phyloP scores from a whole-genome alignment of 352 stramenopile genomes.

The Phytophthora parvispora region DNA sequence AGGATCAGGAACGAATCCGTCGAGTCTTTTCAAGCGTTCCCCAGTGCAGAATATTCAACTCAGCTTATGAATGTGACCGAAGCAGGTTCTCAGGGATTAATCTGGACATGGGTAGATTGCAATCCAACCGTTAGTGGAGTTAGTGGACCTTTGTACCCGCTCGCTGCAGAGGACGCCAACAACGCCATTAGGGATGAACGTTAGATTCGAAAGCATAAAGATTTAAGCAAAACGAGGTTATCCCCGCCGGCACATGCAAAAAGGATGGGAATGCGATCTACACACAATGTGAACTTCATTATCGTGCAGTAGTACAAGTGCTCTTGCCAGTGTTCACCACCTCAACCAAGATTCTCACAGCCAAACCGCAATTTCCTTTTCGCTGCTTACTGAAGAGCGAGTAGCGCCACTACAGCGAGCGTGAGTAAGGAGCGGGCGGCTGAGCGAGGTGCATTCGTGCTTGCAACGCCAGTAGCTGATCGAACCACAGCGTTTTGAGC shows the following conservation, averaged over 20 bases:
- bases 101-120: constrained; percentile 16
- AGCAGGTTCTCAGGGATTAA: background rate
- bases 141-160: constrained; percentile 7
- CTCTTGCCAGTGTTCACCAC: no score
- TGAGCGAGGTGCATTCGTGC: no score
- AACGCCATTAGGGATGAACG: background rate
- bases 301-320: no score
- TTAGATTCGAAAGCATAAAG: no score
- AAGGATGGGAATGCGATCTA: no score
- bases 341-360: no score
- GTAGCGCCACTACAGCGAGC: background rate
- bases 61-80: constrained; percentile 2
- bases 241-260: no score
- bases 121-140: background rate
- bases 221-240: no score
- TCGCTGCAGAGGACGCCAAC: constrained; percentile 4
- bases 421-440: background rate
- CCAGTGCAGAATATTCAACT: background rate
- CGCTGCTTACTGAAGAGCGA: background rate
- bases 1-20: constrained; percentile 3
- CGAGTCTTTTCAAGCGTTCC: background rate
- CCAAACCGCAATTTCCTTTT: no score
- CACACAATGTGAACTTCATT: background rate
- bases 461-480: no score
- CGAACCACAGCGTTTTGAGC: no score